Base-by-base conservation (phyloP, 768 basidiomycete genomes). In the Hebeloma cylindrosporum region DNA sequence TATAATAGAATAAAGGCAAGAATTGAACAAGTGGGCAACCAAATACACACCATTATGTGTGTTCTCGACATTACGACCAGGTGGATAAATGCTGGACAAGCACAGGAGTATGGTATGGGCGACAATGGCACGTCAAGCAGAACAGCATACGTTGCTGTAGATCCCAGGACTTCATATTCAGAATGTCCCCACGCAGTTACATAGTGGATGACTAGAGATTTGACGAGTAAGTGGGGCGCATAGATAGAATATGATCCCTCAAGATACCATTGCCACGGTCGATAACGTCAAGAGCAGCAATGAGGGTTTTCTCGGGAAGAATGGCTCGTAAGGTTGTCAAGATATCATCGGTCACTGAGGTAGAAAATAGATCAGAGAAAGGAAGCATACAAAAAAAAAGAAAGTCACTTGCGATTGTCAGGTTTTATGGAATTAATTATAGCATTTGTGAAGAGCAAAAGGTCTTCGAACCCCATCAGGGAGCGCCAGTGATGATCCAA, bases 281-380 rank as follows among this genome's bases (percentile, higher is more conserved):
- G 32, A 90, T 70, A n/a, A 91, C 66, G 57, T 92, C 86, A 18
- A 92, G 64, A 4, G 89, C 86, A 14, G 84, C 83, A 2, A 88
- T 56, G 14, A 90, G 62, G 10, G 83, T 68, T 14, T 68, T 73
- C 45, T 85, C 82, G 1, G 87, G 77, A 52, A 89, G 74, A 40
- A 88, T 59, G 29, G 71, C 62, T 18, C 74, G 70, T 7, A 90
- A 71, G 46, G 72, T 73, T 44, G 74, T 69, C n/a, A 88, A 52
- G 6, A 69, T 62, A 35, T 82, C 78, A 27, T 85, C 81, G 7
- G 63, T 50, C 29, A 64, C 64, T 66, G 35, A 16, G n/a, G n/a
- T n/a, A n/a, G n/a, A n/a, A n/a, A n/a, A 31, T 9, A 10, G 8
- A 23, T 21, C n/a, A 27, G 14, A 5, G 26, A 20, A 8, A 21